Percentiles rank a stretch among this genome's conserved stretches.
phyloP scores from a whole-genome alignment of 352 stramenopile genomes.

The Pythium myriotylum region DNA sequence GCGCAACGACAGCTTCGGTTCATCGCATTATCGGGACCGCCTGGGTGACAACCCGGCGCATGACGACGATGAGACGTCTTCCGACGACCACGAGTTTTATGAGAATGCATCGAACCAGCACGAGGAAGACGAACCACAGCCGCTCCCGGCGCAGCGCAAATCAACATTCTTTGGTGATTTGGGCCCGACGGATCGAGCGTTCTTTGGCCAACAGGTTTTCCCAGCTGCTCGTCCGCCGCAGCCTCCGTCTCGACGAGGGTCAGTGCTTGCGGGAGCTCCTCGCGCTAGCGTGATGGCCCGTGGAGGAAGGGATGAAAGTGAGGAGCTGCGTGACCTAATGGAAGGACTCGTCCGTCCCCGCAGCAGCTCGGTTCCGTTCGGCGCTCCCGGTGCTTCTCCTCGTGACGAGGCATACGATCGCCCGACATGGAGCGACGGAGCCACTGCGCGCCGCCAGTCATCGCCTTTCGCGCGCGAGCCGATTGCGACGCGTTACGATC shows the following conservation, averaged over 20 bases:
- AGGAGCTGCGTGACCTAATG: constrained; percentile 65
- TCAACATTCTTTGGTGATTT: constrained; percentile 23
- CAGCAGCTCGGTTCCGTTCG: constrained; percentile 63
- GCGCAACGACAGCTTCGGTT: constrained; percentile 11
- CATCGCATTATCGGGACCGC: constrained; percentile 12
- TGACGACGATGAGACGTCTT: constrained; percentile 21
- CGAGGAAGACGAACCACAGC: not conserved
- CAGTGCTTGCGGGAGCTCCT: constrained; percentile 7
- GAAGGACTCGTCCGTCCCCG: constrained; percentile 61
- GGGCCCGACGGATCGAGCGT: constrained; percentile 6
- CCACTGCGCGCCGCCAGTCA: constrained; percentile 29
- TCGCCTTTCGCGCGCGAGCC: constrained; percentile 8
- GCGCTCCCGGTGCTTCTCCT: constrained; percentile 4
- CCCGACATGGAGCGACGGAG: constrained; percentile 64
- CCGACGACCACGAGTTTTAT: constrained; percentile 22
- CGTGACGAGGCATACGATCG: constrained; percentile 38
- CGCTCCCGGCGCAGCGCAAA: not conserved
- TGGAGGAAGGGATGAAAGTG: constrained; percentile 42
- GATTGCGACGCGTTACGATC: constrained; percentile 19
- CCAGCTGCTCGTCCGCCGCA: not conserved
- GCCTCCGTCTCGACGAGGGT: constrained; percentile 12
- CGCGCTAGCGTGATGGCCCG: constrained; percentile 17
- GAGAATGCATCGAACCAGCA: constrained; percentile 6
- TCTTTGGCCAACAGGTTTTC: constrained; percentile 23
- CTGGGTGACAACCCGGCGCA: constrained; percentile 18